A percentile compares a stretch with the other conserved stretches of the same genome.
Conservation (phyloP, 495 filamentous ascomycete genomes). For the Aspergillus sclerotiicarbonarius region DNA sequence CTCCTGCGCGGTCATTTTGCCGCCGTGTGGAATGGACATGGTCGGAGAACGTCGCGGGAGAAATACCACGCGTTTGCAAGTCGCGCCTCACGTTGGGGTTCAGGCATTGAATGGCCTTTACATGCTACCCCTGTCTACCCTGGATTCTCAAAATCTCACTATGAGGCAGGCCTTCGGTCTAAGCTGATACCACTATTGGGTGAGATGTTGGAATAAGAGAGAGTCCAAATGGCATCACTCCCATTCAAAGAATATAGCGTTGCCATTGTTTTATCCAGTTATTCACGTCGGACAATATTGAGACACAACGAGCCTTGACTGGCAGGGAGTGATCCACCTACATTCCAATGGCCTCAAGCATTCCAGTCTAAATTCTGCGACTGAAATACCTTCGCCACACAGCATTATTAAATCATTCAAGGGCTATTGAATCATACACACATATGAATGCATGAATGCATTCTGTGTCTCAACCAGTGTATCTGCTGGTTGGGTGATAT, state of each 20-base stretch:
- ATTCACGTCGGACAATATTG: neutral
- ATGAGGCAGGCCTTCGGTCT: neutral
- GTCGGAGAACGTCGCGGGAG: neutral
- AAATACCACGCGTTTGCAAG: neutral
- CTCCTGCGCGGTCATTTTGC: conserved; percentile 1
- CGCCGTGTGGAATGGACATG: conserved; percentile 15
- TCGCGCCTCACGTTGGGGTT: neutral
- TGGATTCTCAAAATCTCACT: neutral
- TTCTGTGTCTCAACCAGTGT: neutral
- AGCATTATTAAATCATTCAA: neutral
- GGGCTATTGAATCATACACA: neutral
- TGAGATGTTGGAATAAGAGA: neutral
- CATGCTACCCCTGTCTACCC: neutral
- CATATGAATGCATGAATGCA: too few species aligned
- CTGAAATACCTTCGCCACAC: neutral
- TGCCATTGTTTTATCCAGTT: neutral
- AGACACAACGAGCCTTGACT: neutral
- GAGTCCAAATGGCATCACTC: neutral
- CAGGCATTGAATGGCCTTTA: neutral
- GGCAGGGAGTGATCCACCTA: neutral
- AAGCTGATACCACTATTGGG: neutral
- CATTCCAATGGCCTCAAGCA: conserved; percentile 1
- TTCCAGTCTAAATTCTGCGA: neutral
- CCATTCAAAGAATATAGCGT: neutral
- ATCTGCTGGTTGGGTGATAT: neutral